phyloP scores from a whole-genome alignment of 192 early-diverging fungal species.

The Entrophospora sp. region DNA sequence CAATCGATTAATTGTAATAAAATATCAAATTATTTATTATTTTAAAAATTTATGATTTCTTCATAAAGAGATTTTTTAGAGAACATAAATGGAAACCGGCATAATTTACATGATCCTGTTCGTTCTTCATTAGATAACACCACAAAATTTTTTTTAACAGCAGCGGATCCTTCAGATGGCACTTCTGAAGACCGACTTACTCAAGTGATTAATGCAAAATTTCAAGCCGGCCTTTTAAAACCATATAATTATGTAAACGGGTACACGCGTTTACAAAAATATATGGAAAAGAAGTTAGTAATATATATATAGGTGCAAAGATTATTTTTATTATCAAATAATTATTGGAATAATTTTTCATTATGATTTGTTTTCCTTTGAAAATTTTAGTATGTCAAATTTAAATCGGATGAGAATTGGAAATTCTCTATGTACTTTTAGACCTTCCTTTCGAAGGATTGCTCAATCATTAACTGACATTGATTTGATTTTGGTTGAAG shows the following conservation, averaged over 20 bases:
- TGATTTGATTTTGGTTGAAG: slow-evolving; percentile 91
- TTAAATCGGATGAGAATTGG: slow-evolving; percentile 68
- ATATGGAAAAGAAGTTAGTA: slow-evolving; percentile 77
- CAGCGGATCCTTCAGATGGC: slow-evolving; percentile 85
- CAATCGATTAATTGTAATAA: slow-evolving; percentile 33
- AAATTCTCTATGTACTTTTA: slow-evolving; percentile 79
- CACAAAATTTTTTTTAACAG: slow-evolving; percentile 84
- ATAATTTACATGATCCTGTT: slow-evolving; percentile 24
- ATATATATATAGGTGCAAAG: too few relatives aligned
- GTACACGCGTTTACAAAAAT: slow-evolving; percentile 79
- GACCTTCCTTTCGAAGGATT: slow-evolving; percentile 79
- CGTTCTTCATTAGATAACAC: slow-evolving; percentile 46
- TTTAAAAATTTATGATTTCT: too few relatives aligned
- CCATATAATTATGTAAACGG: slow-evolving; percentile 96
- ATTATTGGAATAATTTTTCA: neutral
- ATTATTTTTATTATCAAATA: neutral
- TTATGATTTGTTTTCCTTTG: neutral
- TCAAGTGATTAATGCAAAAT: slow-evolving; percentile 90
- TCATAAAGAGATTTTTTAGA: slow-evolving; percentile 50
- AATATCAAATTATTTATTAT: too few relatives aligned
- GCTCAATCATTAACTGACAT: slow-evolving; percentile 88
- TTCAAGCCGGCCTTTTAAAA: slow-evolving; percentile 88
- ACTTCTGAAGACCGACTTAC: slow-evolving; percentile 80
- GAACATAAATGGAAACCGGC: slow-evolving; percentile 31
- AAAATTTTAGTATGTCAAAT: slow-evolving; percentile 50